Base-by-base conservation (phyloP, 2,329 filamentous ascomycete species). In the Microascus cirrosus region DNA sequence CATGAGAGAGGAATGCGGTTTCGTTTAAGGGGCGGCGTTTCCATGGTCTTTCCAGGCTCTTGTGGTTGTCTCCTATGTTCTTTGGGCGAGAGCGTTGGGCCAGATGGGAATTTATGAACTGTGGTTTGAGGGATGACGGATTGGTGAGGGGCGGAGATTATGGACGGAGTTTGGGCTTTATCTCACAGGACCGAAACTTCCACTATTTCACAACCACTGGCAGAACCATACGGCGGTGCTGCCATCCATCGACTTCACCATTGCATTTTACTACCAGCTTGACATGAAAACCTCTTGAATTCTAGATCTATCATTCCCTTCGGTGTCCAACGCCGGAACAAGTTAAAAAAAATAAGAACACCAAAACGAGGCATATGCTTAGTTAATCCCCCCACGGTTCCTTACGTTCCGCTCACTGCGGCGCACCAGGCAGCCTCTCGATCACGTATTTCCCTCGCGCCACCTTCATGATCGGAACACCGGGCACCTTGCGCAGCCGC, bases 371-470 rank as follows among this genome's bases (percentile, higher is more conserved):
- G 35, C n/a, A 6, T 39, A 12, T 20, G 25, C 51, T n/a, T n/a
- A 50, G 36, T 13, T 13, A 42, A n/a, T n/a, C 36, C n/a, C 3
- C n/a, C n/a, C 5, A 50, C 22, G 6, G 11, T 48, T 20, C 45
- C 45, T 24, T 32, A 32, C 28, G 28, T 32, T 8, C 45, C n/a
- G 4, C 20, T 57, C 48, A 57, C 34, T 91, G 86, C 36, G 89
- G 89, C 42, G 89, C 90, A 71, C 91, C 89, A 5, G 92, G 92
- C 61, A 96, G 73, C 65, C 92, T 83, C 78, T 97, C 94, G 67
- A 99, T 94, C 54, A 93, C 86, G 72, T 96, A 97, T 73, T 96
- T 96, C 53, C 89, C 90, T 66, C 89, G 82, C 6, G 87, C 89
- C 32, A 94, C 90, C 66, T 85, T 90, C 78, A 96, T 80, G 64